Evolutionary conservation across 75 land plant genomes (phyloP).

Genomic region (Pinus taeda): DNA sequence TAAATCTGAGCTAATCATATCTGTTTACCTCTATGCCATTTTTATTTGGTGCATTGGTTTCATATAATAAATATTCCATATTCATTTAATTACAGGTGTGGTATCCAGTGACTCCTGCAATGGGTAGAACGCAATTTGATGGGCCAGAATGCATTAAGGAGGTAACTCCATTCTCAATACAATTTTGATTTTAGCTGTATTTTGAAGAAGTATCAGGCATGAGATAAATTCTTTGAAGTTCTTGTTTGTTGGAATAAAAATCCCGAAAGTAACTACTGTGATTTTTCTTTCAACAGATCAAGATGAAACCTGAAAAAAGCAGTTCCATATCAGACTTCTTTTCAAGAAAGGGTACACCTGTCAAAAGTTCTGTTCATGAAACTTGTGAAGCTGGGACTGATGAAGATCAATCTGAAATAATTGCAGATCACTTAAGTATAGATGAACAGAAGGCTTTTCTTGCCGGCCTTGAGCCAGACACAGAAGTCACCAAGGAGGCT

Average conservation of each 20-base stretch:
- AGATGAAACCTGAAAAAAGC: constrained; percentile 20
- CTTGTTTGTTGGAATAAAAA: not conserved
- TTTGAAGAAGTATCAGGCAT: not conserved
- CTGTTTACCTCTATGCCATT: no score
- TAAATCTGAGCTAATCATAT: no score
- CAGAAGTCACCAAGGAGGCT: not conserved
- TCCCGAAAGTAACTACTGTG: not conserved
- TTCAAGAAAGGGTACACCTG: constrained; percentile 18
- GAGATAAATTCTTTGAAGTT: not conserved
- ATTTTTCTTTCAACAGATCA: constrained; percentile 22
- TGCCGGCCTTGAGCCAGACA: constrained; percentile 6
- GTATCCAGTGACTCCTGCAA: constrained; percentile 67
- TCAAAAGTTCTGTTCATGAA: not conserved
- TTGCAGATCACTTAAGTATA: not conserved
- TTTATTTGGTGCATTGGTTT: not conserved
- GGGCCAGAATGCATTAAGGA: constrained; percentile 92
- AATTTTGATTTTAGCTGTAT: not conserved
- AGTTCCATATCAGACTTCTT: constrained; percentile 34
- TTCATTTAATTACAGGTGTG: constrained; percentile 34
- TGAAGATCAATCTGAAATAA: not conserved
- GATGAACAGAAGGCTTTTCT: not conserved
- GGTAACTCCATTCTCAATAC: constrained; percentile 32
- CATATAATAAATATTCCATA: not conserved
- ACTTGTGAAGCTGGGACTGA: not conserved
- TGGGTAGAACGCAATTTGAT: constrained; percentile 71